Percentiles rank a stretch among this genome's conserved stretches.
phyloP scores from a whole-genome alignment of 305 asterid genomes.

The Solanum hybrid region DNA sequence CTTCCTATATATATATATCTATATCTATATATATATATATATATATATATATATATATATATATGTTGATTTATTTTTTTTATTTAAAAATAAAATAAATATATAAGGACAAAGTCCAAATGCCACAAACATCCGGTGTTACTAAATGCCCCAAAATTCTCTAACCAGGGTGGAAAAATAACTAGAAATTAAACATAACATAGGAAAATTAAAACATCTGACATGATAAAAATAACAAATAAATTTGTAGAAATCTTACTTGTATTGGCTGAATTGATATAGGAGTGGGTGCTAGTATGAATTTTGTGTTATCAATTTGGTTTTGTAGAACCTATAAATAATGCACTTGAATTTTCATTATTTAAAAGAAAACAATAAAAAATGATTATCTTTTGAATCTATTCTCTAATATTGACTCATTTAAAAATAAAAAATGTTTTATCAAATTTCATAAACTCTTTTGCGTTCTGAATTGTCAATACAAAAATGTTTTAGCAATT shows the following conservation, averaged over 20 bases:
- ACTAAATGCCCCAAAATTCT: no score
- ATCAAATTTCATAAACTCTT: background rate
- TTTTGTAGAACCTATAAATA: background rate
- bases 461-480: background rate
- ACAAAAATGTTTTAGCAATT: background rate
- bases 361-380: no score
- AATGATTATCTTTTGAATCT: background rate
- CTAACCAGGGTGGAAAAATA: no score
- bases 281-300: background rate
- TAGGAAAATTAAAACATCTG: background rate
- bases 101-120: no score
- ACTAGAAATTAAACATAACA: background rate
- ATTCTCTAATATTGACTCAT: background rate
- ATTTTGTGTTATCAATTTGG: background rate
- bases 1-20: background rate
- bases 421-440: no score
- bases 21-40: no score
- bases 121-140: no score
- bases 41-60: no score
- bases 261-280: no score
- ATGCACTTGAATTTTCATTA: background rate
- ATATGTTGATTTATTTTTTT: no score
- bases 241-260: background rate
- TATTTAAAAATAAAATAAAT: no score
- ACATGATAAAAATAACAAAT: no score